Evolutionary conservation across 192 early-diverging fungal species (phyloP).

Genomic region (Phlyctochytrium bullatum): DNA sequence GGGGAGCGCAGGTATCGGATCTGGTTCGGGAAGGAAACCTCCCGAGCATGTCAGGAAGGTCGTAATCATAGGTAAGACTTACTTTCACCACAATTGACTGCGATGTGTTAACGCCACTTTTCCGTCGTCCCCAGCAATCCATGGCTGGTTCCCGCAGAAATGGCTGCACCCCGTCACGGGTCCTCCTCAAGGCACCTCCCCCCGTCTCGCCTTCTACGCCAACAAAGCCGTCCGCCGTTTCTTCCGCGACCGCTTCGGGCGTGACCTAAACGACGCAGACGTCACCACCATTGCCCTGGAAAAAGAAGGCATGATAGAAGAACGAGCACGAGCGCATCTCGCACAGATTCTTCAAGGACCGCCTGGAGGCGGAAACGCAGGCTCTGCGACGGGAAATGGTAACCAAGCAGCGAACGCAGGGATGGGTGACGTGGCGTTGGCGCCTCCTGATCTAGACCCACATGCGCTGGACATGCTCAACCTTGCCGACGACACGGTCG

Average conservation of each 20-base stretch:
- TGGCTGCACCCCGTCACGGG: slow-evolving; percentile 60
- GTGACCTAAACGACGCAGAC: slow-evolving; percentile 20
- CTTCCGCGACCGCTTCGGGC: slow-evolving; percentile 31
- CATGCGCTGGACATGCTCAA: too few species aligned
- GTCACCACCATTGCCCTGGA: slow-evolving; percentile 78
- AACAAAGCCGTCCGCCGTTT: slow-evolving; percentile 43
- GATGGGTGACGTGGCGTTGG: too few species aligned
- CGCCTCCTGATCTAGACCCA: too few species aligned
- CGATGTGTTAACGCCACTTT: too few species aligned
- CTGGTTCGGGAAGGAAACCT: background rate
- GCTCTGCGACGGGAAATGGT: too few species aligned
- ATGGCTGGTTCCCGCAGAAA: slow-evolving; percentile 72
- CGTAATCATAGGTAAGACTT: background rate
- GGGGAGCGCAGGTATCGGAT: background rate
- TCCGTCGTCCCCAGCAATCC: slow-evolving; percentile 50
- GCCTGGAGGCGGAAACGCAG: too few species aligned
- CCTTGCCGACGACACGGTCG: too few species aligned
- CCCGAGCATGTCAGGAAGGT: slow-evolving; percentile 1
- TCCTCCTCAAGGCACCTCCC: slow-evolving; percentile 87
- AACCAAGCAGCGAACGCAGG: too few species aligned
- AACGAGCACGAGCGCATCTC: slow-evolving; percentile 63
- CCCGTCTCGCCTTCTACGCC: slow-evolving; percentile 84
- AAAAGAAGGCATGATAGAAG: slow-evolving; percentile 83
- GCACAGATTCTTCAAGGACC: too few species aligned
- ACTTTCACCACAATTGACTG: too few species aligned